Percentiles rank a stretch among this genome's conserved stretches.
Conservation (phyloP, 1,139 yeast genomes). For the Yamadazyma friedrichii region DNA sequence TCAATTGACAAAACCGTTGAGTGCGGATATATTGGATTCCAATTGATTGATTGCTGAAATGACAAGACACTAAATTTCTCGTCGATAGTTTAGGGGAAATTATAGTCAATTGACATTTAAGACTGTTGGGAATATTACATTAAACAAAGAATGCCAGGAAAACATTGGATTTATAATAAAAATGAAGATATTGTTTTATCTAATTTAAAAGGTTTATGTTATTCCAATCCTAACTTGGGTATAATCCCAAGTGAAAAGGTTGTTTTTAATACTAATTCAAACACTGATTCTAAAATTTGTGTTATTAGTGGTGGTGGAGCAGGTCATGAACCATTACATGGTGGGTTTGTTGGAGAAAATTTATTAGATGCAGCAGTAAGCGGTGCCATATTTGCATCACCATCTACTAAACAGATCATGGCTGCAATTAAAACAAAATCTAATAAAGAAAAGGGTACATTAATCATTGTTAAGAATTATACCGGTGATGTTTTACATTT, state of each 20-base stretch:
- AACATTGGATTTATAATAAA: slow-evolving; percentile 51
- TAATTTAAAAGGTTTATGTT: slow-evolving; percentile 65
- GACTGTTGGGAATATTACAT: slow-evolving; percentile 9
- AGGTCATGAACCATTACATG: slow-evolving; percentile 94
- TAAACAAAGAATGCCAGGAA: slow-evolving; percentile 20
- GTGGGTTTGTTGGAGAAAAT: slow-evolving; percentile 85
- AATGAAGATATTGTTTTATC: slow-evolving; percentile 61
- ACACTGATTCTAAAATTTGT: slow-evolving; percentile 54
- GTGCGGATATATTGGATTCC: not conserved
- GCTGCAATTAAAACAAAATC: slow-evolving; percentile 66
- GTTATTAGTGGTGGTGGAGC: slow-evolving; percentile 91
- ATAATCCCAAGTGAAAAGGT: slow-evolving; percentile 69
- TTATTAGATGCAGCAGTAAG: slow-evolving; percentile 84
- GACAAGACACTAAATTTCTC: not conserved
- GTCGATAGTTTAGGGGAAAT: not conserved
- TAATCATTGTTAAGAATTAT: slow-evolving; percentile 82
- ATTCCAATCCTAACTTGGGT: slow-evolving; percentile 64
- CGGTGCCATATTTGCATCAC: slow-evolving; percentile 89
- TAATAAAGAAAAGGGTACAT: slow-evolving; percentile 54
- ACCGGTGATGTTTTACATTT: slow-evolving; percentile 94
- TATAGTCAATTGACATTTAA: not conserved
- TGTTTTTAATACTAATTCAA: slow-evolving; percentile 46
- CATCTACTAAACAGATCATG: slow-evolving; percentile 83
- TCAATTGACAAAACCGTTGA: not conserved
- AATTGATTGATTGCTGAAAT: no score